Base-by-base conservation (phyloP, 2,329 filamentous ascomycete genomes). In the Colletotrichum cuscutae region DNA sequence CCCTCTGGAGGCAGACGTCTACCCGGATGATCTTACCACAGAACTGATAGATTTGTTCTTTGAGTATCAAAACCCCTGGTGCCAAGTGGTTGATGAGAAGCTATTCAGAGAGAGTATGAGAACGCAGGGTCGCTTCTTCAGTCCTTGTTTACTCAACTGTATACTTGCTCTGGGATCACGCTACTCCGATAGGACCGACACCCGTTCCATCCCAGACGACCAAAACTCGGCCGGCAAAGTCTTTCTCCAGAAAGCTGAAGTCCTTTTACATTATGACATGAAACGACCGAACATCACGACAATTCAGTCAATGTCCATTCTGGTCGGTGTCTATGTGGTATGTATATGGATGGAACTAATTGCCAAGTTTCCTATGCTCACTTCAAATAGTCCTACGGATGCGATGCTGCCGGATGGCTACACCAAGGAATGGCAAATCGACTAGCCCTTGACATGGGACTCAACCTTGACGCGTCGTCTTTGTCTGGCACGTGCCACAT, bases 391-490 rank as follows among this genome's bases (percentile, higher is more conserved):
- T 78, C 80, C 6, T 78, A 78, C 12, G 81, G 81, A 3, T 77
- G 77, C 5, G 81, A 83, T 72, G 80, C 81, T 3, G 78, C 80
- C 1, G 79, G 81, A 2, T 82, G 81, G 81, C 77, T 82, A 9
- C 78, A 82, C 54, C 79, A 82, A n/a, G 81, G 81, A 1, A 82
- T 83, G 79, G 82, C 82, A 1, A 79, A 75, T 60, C 77, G 81
- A 3, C 67, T 84, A 13, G 78, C 78, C 11, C 76, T 83, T 0
- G 82, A 84, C 35, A 82, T 83, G 80, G 82, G 82, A 1, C 73
- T 83, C 0, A 82, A 84, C 32, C 74, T 82, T 13, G 81, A 83
- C 32, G 76, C 79, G 1, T 74, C 77, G 1, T 77, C 77, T 12
- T 71, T 82, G 5, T 74, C 75, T 13, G 77, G 77, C 19, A 76